Evolutionary conservation across 495 filamentous ascomycete genomes (phyloP), one percentile per base, ranked within the genome.

Genomic region (Trichoderma erinaceum): DNA sequence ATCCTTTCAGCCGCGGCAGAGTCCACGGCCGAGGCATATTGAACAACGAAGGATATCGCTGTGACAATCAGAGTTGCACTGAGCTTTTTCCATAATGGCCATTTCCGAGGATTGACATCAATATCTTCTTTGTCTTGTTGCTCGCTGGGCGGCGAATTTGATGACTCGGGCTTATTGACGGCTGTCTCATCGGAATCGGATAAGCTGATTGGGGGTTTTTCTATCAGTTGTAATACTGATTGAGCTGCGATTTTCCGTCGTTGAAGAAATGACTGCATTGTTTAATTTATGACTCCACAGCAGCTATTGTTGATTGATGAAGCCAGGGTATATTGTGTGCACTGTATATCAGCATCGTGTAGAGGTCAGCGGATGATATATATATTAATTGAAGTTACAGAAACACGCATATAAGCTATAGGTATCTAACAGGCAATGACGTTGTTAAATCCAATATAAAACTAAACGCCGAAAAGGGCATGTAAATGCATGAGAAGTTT

Each of bases 11-110:
- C 29, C 18, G 79, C 81, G 5, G 75, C 79, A 1, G 82, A 80
- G 50, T 85, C 83, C 41, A 87, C 82, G 2, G 82, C 79, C 5
- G 82, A 84, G 0, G 85, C 81, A n/a, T 82, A 74, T 0, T 79
- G 79, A 1, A 87, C 83, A 1, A 84, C 74, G 67, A 80, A 83
- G 0, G 74, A 82, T 27, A 87, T 78, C 1, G 66, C 68, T 0
- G 83, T 80, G 7, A 87, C 79, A 12, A 81, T 71, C 0, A 85
- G 27, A 0, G 82, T 86, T 2, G 80, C 79, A 0, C 66, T 66
- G 12, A 85, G 63, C 27, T 65, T 65, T n/a, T 38, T 29, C 32
- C 25, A 41, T 35, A 65, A 1, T 21, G 63, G 63, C 63, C 63
- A 65, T 35, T 65, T 35, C 7, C 41, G 7, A 29, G 63, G 63